Base-by-base conservation (phyloP, 2,329 filamentous ascomycete genomes). In the Penicillium fuscoglaucum region DNA sequence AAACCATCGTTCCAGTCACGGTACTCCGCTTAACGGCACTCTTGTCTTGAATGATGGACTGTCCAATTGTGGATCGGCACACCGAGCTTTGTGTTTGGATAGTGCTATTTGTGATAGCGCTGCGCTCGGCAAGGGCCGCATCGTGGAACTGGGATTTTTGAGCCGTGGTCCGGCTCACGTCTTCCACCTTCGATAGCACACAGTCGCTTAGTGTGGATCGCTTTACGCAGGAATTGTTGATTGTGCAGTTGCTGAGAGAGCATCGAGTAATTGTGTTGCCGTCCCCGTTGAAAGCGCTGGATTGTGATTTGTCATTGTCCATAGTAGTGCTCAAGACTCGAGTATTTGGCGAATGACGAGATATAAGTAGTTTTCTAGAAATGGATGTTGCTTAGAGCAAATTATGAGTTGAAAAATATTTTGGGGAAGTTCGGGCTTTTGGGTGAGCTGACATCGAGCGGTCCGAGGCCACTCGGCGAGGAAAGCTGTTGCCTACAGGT, bases 201-300 rank as follows among this genome's bases (percentile, higher is more conserved):
- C 64, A 65, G 37, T 64, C 53, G 8, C 48, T 29, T 6, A 68
- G 41, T 2, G 29, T 58, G 45, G 58, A 65, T 28, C 59, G 58
- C n/a, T 59, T 57, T 6, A 62, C 26, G 8, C 26, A 52, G 9
- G 61, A 59, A 43, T 65, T 59, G 0, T 58, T 59, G 15, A 70
- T 39, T 0, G 60, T 61, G 26, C 60, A 66, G 51, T 64, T 51
- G 28, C 45, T 40, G 37, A 69, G 39, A 7, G 53, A 61, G 51
- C 64, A 61, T 46, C 62, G 61, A 10, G 41, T 60, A 17, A 71
- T 60, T 28, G 49, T 58, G 37, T 65, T 65, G 3, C 49, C 46
- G n/a, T 61, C 55, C 13, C 43, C 45, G 10, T 29, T 47, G 9
- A 33, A 6, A 15, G n/a, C 6, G 24, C 31, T 46, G 33, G 24